Base-by-base conservation (phyloP, 2,329 filamentous ascomycete genomes). In the Byssoonygena ceratinophila region DNA sequence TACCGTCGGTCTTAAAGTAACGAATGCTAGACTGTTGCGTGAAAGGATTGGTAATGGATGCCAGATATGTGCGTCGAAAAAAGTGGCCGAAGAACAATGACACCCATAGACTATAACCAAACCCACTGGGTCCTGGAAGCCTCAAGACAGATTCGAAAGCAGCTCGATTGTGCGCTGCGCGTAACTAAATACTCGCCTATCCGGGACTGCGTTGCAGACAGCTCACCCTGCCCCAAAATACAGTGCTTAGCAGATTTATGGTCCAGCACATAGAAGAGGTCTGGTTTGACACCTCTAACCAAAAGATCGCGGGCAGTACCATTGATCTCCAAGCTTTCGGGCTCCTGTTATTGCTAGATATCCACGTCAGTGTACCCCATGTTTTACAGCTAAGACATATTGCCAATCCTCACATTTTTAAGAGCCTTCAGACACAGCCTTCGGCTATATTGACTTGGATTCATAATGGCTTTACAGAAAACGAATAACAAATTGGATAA, bases 1-100 rank as follows among this genome's bases (percentile, higher is more conserved):
- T 34, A 87, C 84, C 50, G 82, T 97, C 5, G 86, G 87, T 0
- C 81, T 84, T 27, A 96, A 96, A 69, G 88, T 95, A 25, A 92
- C 86, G 58, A 87, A 88, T 64, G 89, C 90, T 36, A 79, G 88
- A 57, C 66, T 95, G 51, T 69, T 95, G 55, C 77, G 82, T 59
- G 85, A 90, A 61, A 80, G 80, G 55, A 76, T 91, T 8, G 55
- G 55, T 11, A 62, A 67, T 22, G 68, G 69, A 16, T 71, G 69
- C 54, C 63, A 63, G 20, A 65, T 71, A 23, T 71, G 69, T 58
- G 63, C 68, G 7, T 53, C 67, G 46, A 62, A 52, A 14, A 52
- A 41, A 41, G 50, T 52, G 25, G 27, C 41, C 27, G 22, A 46
- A 41, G 50, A 47, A 16, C 29, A 51, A 27, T 51, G 14, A 39